These are phyloP conservation scores for Talaromyces sp. DNA, from an alignment of 2,329 filamentous ascomycete genomes.

Conservation along the genomic window DNA sequence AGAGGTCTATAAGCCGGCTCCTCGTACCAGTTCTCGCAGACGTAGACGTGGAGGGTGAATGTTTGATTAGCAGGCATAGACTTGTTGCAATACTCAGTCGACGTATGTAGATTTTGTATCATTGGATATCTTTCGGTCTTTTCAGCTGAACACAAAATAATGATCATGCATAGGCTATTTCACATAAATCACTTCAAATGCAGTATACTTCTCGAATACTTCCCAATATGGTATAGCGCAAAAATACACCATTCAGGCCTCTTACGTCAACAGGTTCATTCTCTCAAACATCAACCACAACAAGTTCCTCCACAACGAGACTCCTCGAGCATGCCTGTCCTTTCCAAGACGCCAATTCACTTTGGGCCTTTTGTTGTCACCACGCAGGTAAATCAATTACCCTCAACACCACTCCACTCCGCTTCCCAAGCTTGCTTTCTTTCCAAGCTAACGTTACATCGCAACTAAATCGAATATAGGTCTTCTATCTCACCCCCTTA, in stretches of 20 bases:
- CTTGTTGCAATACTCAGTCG: no score
- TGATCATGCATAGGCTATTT: background rate
- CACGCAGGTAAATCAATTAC: slow-evolving; percentile 52
- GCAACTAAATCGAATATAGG: slow-evolving; percentile 52
- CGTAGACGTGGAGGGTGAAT: slow-evolving; percentile 10
- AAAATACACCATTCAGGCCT: background rate
- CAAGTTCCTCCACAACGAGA: background rate
- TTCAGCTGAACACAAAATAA: background rate
- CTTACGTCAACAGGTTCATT: background rate
- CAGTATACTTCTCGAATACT: background rate
- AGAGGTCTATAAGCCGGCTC: slow-evolving; percentile 1
- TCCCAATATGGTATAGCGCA: background rate
- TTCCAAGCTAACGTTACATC: background rate
- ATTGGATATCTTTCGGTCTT: background rate
- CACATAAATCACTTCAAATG: background rate
- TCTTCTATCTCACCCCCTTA: slow-evolving; percentile 75
- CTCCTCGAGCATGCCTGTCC: slow-evolving; percentile 2
- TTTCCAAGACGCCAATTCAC: slow-evolving; percentile 43
- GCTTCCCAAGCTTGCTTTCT: background rate
- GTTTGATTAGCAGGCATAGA: background rate
- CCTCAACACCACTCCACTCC: background rate
- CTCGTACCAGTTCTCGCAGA: slow-evolving; percentile 2
- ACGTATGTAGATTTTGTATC: background rate
- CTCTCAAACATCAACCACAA: background rate
- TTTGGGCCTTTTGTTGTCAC: slow-evolving; percentile 76